A percentile compares a stretch with the other conserved stretches of the same genome.
phyloP scores from a whole-genome alignment of 78 protist genomes.

The Blattamonas nauphoetae region DNA sequence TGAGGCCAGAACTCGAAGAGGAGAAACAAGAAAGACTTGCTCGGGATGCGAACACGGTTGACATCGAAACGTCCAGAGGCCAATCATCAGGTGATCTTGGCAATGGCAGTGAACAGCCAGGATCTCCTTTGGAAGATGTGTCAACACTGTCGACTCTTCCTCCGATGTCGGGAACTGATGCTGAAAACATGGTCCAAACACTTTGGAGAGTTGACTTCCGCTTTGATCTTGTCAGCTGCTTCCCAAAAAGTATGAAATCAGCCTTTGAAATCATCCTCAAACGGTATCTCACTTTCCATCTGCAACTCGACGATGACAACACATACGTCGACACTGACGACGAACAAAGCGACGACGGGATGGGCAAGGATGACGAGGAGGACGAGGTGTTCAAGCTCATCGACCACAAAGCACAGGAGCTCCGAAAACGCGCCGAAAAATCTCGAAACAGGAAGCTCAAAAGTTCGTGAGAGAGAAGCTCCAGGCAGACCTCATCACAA shows the following conservation, averaged over 20 bases:
- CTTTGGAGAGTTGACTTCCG: too few species aligned
- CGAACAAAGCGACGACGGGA: too few species aligned
- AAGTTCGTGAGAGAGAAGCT: neutral
- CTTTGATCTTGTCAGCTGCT: too few species aligned
- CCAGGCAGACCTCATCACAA: neutral
- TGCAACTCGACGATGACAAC: too few species aligned
- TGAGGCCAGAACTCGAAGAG: neutral
- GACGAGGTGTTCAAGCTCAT: too few species aligned
- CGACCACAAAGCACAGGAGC: too few species aligned
- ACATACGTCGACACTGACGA: too few species aligned
- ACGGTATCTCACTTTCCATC: too few species aligned
- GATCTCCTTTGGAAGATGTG: neutral
- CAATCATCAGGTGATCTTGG: neutral
- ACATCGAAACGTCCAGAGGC: neutral
- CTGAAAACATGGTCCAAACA: neutral
- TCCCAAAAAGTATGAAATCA: too few species aligned
- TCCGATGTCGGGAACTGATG: neutral
- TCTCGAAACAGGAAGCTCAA: neutral
- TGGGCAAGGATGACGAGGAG: too few species aligned
- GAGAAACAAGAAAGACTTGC: neutral
- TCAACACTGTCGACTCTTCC: neutral
- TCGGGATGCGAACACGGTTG: neutral
- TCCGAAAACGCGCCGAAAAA: neutral
- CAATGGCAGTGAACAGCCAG: neutral
- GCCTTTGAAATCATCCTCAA: too few species aligned